Evolutionary conservation across 805 yeast species (phyloP).

Genomic region (Huiozyma sinensis): DNA sequence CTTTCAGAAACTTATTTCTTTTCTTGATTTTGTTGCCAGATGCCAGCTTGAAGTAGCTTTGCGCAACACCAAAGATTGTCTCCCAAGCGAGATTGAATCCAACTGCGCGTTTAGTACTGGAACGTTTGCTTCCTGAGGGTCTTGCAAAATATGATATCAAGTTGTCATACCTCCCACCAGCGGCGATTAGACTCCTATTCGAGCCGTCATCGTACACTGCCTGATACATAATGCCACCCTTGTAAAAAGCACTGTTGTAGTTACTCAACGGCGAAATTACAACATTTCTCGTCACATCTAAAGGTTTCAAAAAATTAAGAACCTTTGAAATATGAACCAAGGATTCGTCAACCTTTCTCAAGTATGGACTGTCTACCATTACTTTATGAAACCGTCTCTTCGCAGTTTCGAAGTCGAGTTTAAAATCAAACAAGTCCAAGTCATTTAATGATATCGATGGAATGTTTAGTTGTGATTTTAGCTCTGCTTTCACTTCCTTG

Average conservation of each 20-base stretch:
- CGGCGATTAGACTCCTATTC: slow-evolving; percentile 48
- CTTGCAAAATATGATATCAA: slow-evolving; percentile 59
- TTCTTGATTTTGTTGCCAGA: slow-evolving; percentile 24
- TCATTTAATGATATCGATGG: slow-evolving; percentile 78
- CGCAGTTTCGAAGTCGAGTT: slow-evolving; percentile 56
- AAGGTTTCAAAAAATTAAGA: slow-evolving; percentile 38
- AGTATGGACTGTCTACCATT: slow-evolving; percentile 63
- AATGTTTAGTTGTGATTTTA: slow-evolving; percentile 58
- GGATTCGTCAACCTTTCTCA: slow-evolving; percentile 51
- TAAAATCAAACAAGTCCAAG: slow-evolving; percentile 68
- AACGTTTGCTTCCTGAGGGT: slow-evolving; percentile 31
- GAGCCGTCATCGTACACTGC: slow-evolving; percentile 56
- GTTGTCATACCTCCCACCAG: slow-evolving; percentile 89
- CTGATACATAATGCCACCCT: slow-evolving; percentile 80
- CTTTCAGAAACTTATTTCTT: slow-evolving; percentile 29
- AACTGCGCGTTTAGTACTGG: slow-evolving; percentile 49
- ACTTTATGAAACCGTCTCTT: slow-evolving; percentile 50
- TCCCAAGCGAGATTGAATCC: slow-evolving; percentile 82
- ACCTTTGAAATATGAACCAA: slow-evolving; percentile 54
- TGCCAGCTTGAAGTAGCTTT: slow-evolving; percentile 34
- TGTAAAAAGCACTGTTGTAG: slow-evolving; percentile 70
- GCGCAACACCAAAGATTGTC: slow-evolving; percentile 43
- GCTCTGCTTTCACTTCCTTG: slow-evolving; percentile 44
- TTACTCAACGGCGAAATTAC: slow-evolving; percentile 74
- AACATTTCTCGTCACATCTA: slow-evolving; percentile 50